These are phyloP conservation scores for Fusarium sp. DNA, from an alignment of 2,329 filamentous ascomycete species.

Conservation along the genomic window DNA sequence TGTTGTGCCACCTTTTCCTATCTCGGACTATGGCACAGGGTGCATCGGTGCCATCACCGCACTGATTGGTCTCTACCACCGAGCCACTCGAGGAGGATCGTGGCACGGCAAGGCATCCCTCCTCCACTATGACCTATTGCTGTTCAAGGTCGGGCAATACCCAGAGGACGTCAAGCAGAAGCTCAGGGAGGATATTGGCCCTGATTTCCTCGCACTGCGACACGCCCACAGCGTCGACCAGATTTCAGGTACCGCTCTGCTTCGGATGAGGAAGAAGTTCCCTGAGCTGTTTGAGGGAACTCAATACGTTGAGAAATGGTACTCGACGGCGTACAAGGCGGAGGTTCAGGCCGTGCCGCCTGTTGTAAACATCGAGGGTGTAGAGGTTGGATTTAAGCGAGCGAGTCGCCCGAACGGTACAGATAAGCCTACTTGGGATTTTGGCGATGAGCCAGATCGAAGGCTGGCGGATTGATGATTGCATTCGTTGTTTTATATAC, in stretches of 20 bases:
- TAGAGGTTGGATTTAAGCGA: slow-evolving; percentile 57
- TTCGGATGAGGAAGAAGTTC: slow-evolving; percentile 47
- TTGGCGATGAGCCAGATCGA: slow-evolving; percentile 39
- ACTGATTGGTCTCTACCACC: slow-evolving; percentile 71
- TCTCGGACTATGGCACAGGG: slow-evolving; percentile 77
- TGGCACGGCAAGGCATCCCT: slow-evolving; percentile 74
- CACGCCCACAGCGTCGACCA: slow-evolving; percentile 75
- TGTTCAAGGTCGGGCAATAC: slow-evolving; percentile 71
- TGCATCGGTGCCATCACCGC: slow-evolving; percentile 78
- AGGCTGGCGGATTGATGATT: slow-evolving; percentile 9
- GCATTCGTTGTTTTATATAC: background rate
- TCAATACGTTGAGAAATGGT: slow-evolving; percentile 36
- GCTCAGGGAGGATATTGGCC: slow-evolving; percentile 61
- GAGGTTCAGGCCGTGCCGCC: slow-evolving; percentile 58
- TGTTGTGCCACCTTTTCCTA: slow-evolving; percentile 74
- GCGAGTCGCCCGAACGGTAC: slow-evolving; percentile 64
- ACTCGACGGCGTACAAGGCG: slow-evolving; percentile 32
- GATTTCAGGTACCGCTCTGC: slow-evolving; percentile 70
- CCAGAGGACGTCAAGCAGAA: slow-evolving; percentile 63
- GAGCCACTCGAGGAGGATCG: slow-evolving; percentile 72
- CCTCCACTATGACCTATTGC: slow-evolving; percentile 75
- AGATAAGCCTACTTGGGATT: slow-evolving; percentile 69
- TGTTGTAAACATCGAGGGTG: slow-evolving; percentile 57
- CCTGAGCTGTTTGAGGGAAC: slow-evolving; percentile 29
- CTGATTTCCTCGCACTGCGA: slow-evolving; percentile 66